These are phyloP conservation scores for Debaryomyces castellii DNA, from an alignment of 805 yeast genomes.

Conservation along the genomic window DNA sequence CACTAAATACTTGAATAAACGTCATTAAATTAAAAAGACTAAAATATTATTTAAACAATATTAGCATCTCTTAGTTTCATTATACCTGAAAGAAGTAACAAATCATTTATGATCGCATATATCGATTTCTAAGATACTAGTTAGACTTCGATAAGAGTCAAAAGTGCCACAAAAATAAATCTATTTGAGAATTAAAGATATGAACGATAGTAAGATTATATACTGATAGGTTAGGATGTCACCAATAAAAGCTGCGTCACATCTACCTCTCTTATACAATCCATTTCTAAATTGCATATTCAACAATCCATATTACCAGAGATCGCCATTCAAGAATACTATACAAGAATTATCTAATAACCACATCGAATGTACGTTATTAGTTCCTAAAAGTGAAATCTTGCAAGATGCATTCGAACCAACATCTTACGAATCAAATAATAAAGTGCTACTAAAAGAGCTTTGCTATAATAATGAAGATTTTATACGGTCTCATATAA, in stretches of 20 bases:
- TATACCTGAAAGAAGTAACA: no score
- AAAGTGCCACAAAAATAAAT: background rate
- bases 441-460: constrained; percentile 42
- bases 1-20: no score
- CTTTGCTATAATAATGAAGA: constrained; percentile 54
- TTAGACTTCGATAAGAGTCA: background rate
- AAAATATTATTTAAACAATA: no score
- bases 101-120: no score
- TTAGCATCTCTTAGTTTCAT: no score
- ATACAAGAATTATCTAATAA: constrained; percentile 40
- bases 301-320: constrained; percentile 51
- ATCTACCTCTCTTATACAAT: constrained; percentile 56
- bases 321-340: constrained; percentile 48
- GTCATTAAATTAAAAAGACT: no score
- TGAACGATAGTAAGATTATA: background rate
- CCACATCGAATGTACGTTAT: constrained; percentile 53
- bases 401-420: constrained; percentile 37
- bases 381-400: constrained; percentile 61
- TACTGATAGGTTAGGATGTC: constrained; percentile 2
- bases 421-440: constrained; percentile 14
- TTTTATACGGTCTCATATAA: constrained; percentile 62
- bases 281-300: constrained; percentile 66
- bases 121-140: no score
- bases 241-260: constrained; percentile 18
- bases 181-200: background rate